Conservation (phyloP, 345 rosid species). For the Eutrema yunnanense region DNA sequence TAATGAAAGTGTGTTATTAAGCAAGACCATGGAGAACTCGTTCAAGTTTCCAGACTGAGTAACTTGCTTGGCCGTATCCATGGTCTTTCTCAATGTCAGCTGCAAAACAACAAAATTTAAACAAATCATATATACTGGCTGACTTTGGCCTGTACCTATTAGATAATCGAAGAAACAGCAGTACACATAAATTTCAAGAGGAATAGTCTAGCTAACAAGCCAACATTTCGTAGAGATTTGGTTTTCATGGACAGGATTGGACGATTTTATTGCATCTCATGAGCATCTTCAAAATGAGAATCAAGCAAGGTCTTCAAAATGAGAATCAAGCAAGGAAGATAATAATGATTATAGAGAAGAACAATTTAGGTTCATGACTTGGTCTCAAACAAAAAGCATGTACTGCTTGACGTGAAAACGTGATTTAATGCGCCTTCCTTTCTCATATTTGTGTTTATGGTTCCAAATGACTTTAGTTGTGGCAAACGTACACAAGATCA, state of each 20-base stretch:
- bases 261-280: background rate
- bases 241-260: background rate
- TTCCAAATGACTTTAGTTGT: background rate
- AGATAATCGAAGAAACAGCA: background rate
- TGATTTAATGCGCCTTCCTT: background rate
- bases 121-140: background rate
- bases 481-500: background rate
- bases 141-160: background rate
- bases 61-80: conserved; percentile 96
- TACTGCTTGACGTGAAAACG: background rate
- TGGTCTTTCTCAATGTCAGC: conserved; percentile 86
- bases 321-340: background rate
- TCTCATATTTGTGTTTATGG: background rate
- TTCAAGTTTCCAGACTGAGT: conserved; percentile 88
- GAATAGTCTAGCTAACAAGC: background rate
- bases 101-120: conserved; percentile 35
- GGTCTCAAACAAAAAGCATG: background rate
- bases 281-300: background rate
- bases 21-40: conserved; percentile 96
- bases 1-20: conserved; percentile 85
- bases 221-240: background rate
- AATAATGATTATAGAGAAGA: background rate
- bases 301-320: background rate
- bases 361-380: background rate
- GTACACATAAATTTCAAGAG: background rate